Percentiles rank a stretch among this genome's conserved stretches.
phyloP scores from a whole-genome alignment of 1,139 yeast genomes.

The Spathaspora sp. region DNA sequence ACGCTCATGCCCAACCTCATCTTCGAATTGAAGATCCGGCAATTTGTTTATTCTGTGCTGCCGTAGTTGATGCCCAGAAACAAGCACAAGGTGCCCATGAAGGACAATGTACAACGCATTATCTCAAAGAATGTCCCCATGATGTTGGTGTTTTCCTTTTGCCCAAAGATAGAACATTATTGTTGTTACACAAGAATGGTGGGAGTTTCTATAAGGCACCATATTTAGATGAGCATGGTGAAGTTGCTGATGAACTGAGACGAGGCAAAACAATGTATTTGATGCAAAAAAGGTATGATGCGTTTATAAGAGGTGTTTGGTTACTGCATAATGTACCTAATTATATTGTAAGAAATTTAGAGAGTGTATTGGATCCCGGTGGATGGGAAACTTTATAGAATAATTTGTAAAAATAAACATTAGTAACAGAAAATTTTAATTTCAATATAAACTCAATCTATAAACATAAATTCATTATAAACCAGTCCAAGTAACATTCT shows the following conservation, averaged over 20 bases:
- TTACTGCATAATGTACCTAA: slow-evolving; percentile 78
- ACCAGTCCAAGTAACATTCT: slow-evolving; percentile 23
- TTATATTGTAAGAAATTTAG: slow-evolving; percentile 74
- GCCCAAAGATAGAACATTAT: slow-evolving; percentile 71
- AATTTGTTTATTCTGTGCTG: slow-evolving; percentile 81
- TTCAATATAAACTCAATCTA: not conserved
- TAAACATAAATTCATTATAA: slow-evolving; percentile 8
- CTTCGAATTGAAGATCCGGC: slow-evolving; percentile 72
- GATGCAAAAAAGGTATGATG: slow-evolving; percentile 62
- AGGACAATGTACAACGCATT: slow-evolving; percentile 73
- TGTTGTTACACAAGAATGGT: slow-evolving; percentile 63
- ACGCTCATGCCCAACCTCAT: slow-evolving; percentile 40
- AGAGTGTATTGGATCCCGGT: slow-evolving; percentile 78
- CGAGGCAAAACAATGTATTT: slow-evolving; percentile 73
- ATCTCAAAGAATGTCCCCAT: slow-evolving; percentile 61
- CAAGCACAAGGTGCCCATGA: slow-evolving; percentile 47
- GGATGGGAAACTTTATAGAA: slow-evolving; percentile 89
- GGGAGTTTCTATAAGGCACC: slow-evolving; percentile 90
- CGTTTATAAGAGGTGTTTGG: slow-evolving; percentile 69
- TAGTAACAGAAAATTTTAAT: not conserved
- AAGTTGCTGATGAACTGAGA: slow-evolving; percentile 71
- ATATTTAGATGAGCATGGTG: slow-evolving; percentile 85
- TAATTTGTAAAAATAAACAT: not conserved
- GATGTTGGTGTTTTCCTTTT: slow-evolving; percentile 76
- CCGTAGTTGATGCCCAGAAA: slow-evolving; percentile 65